phyloP scores from a whole-genome alignment of 768 basidiomycete genomes.

The Tricholoma flavovirens region DNA sequence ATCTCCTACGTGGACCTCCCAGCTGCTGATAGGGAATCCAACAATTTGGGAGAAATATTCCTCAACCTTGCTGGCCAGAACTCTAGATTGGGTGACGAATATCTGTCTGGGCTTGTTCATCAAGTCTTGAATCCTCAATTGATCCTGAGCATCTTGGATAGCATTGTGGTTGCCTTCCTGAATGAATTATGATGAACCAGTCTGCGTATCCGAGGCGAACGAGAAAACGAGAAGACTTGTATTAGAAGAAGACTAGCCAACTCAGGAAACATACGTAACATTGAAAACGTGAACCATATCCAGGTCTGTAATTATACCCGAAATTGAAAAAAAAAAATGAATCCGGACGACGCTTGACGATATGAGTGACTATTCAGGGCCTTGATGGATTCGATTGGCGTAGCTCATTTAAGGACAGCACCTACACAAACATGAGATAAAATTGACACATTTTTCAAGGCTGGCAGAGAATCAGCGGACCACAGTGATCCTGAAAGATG shows the following conservation, averaged over 20 bases:
- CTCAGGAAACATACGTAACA: constrained; percentile 28
- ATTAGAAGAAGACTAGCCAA: not conserved
- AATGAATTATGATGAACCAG: not conserved
- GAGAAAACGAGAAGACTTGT: not conserved
- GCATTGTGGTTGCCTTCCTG: constrained; percentile 71
- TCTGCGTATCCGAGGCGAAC: not conserved
- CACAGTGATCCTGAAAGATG: not conserved
- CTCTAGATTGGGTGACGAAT: constrained; percentile 65
- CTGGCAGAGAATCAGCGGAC: constrained; percentile 12
- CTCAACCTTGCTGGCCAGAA: constrained; percentile 58
- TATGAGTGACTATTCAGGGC: not conserved
- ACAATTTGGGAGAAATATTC: constrained; percentile 52
- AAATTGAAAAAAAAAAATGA: not conserved
- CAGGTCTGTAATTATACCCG: constrained; percentile 45
- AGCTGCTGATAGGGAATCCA: constrained; percentile 34
- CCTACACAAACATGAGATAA: constrained; percentile 29
- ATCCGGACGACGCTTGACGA: not conserved
- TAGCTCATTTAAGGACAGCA: not conserved
- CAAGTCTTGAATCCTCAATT: constrained; percentile 44
- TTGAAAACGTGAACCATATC: constrained; percentile 38
- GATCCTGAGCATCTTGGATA: constrained; percentile 66
- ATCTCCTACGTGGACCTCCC: constrained; percentile 32
- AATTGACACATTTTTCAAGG: constrained; percentile 41
- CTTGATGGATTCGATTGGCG: constrained; percentile 18
- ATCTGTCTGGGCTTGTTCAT: constrained; percentile 52